Evolutionary conservation across 371 early-diverging fungal species (phyloP).

Genomic region (Syncephalastrum monosporum): DNA sequence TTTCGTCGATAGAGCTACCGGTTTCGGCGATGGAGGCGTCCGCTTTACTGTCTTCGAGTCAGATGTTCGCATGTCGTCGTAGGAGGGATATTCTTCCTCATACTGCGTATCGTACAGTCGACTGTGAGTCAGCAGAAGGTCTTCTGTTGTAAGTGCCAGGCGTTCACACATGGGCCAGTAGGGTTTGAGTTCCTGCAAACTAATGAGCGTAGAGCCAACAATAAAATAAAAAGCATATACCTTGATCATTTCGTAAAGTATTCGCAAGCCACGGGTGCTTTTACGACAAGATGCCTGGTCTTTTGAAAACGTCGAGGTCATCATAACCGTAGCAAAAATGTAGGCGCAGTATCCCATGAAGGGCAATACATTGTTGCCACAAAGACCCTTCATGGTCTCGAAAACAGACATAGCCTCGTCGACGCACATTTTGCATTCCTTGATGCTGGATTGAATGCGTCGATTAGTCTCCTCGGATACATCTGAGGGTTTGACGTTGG

Average conservation of each 20-base stretch:
- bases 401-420: constrained; percentile 36
- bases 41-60: no score
- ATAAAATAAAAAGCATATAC: background rate
- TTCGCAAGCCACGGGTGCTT: constrained; percentile 25
- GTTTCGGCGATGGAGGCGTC: background rate
- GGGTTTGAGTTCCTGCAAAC: constrained; percentile 14
- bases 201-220: background rate
- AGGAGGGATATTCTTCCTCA: constrained; percentile 4
- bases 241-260: constrained; percentile 5
- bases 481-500: constrained; percentile 18
- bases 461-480: constrained; percentile 18
- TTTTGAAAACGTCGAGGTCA: constrained; percentile 42
- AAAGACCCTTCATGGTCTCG: constrained; percentile 24
- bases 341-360: constrained; percentile 46
- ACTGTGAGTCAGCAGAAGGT: constrained; percentile 35
- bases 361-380: constrained; percentile 35
- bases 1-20: background rate
- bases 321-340: constrained; percentile 43
- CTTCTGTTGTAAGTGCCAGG: constrained; percentile 32
- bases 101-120: constrained; percentile 27
- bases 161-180: constrained; percentile 49
- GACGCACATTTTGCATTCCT: constrained; percentile 28
- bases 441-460: constrained; percentile 27
- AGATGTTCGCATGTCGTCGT: background rate
- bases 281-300: constrained; percentile 27